These are phyloP conservation scores for Rhizopus stolonifer DNA, from an alignment of 371 early-diverging fungal species.

Conservation along the genomic window DNA sequence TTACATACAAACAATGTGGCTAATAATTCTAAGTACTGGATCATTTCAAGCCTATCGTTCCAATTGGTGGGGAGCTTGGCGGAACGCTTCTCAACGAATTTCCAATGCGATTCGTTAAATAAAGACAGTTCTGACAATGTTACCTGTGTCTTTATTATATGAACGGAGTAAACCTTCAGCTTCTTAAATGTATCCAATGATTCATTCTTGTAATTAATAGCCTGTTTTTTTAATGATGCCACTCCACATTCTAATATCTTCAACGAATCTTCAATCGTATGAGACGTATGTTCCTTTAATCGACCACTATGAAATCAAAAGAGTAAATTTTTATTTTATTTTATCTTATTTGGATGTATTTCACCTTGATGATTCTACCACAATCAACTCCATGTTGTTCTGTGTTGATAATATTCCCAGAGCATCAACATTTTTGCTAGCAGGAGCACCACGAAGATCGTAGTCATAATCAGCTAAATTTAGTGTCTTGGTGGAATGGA, in stretches of 20 bases:
- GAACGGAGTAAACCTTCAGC: slow-evolving; percentile 6
- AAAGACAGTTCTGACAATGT: slow-evolving; percentile 11
- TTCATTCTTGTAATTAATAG: background rate
- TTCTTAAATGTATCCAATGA: slow-evolving; percentile 6
- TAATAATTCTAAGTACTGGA: slow-evolving; percentile 16
- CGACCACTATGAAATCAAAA: slow-evolving; percentile 13
- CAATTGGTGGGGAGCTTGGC: slow-evolving; percentile 12
- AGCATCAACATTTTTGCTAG: slow-evolving; percentile 11
- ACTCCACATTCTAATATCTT: slow-evolving; percentile 15
- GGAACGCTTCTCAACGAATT: slow-evolving; percentile 6
- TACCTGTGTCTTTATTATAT: slow-evolving; percentile 8
- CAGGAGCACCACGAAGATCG: slow-evolving; percentile 8
- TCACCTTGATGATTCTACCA: slow-evolving; percentile 18
- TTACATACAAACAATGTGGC: slow-evolving; percentile 17
- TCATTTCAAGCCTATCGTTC: slow-evolving; percentile 2
- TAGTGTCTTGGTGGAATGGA: slow-evolving; percentile 7
- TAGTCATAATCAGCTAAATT: slow-evolving; percentile 11
- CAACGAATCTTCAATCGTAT: slow-evolving; percentile 14
- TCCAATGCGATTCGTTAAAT: slow-evolving; percentile 7
- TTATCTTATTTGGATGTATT: slow-evolving; percentile 12
- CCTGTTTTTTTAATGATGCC: slow-evolving; percentile 10
- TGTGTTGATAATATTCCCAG: slow-evolving; percentile 7
- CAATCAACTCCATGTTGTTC: slow-evolving; percentile 17
- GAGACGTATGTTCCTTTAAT: slow-evolving; percentile 15
- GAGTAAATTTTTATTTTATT: background rate